A percentile compares a stretch with the other conserved stretches of the same genome.
phyloP scores from a whole-genome alignment of 2,329 filamentous ascomycete genomes.

The Onygenales sp. region DNA sequence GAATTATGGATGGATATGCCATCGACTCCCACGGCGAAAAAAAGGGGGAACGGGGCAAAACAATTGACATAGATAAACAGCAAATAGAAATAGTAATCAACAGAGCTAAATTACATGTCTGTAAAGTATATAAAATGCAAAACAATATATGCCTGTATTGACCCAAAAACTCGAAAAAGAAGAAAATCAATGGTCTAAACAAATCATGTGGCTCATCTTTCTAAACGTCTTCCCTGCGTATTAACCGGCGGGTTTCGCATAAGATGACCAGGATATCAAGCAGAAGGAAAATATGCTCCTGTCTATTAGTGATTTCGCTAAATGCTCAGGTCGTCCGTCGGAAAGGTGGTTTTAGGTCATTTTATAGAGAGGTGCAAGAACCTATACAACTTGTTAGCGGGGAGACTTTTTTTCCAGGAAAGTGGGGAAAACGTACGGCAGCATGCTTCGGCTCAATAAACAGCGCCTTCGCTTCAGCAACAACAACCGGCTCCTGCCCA shows the following conservation, averaged over 20 bases:
- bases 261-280: too few species aligned
- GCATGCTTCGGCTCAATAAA: constrained; percentile 58
- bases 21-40: too few species aligned
- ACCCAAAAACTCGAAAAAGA: neutral
- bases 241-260: too few species aligned
- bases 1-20: too few species aligned
- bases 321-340: neutral
- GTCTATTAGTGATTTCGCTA: too few species aligned
- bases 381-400: neutral
- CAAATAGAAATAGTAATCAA: neutral
- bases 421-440: constrained; percentile 45
- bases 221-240: too few species aligned
- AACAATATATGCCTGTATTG: neutral
- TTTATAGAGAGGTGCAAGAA: constrained; percentile 13
- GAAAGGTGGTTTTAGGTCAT: constrained; percentile 3
- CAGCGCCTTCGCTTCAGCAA: constrained; percentile 49
- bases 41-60: too few species aligned
- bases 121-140: neutral
- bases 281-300: too few species aligned
- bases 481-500: constrained; percentile 61
- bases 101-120: neutral
- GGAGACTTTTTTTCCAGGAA: neutral
- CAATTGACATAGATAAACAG: too few species aligned
- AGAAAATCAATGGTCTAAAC: neutral
- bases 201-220: neutral